Conservation (phyloP, 108 stramenopile genomes). For the Cyclotella kingstonii region DNA sequence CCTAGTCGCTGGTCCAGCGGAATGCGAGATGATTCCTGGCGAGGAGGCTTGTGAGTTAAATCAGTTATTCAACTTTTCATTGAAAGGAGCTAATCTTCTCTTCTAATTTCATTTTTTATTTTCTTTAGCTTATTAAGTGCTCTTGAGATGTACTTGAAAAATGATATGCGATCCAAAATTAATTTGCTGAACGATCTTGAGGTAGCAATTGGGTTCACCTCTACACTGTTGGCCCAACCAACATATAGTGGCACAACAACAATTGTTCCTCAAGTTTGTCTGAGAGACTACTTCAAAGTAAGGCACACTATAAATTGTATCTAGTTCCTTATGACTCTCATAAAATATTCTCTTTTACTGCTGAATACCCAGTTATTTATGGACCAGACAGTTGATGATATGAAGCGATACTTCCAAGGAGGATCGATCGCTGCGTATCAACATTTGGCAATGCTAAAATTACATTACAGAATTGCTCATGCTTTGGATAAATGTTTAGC, state of each 20-base stretch:
- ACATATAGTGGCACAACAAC: conserved; percentile 73
- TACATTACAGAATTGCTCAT: conserved; percentile 79
- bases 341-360: neutral
- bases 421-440: conserved; percentile 84
- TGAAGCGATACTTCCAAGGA: conserved; percentile 66
- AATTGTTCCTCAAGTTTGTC: conserved; percentile 78
- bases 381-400: conserved; percentile 52
- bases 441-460: conserved; percentile 77
- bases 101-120: neutral
- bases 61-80: conserved; percentile 52
- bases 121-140: conserved; percentile 31
- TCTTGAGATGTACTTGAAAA: conserved; percentile 60
- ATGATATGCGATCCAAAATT: conserved; percentile 86
- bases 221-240: conserved; percentile 72
- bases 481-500: conserved; percentile 83
- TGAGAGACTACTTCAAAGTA: conserved; percentile 70
- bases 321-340: neutral
- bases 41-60: conserved; percentile 70
- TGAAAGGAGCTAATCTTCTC: conserved; percentile 33
- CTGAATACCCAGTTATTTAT: conserved; percentile 41
- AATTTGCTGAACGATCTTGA: conserved; percentile 82
- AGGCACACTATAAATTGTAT: neutral
- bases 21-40: conserved; percentile 64
- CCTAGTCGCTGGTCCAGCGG: conserved; percentile 83
- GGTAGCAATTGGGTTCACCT: conserved; percentile 81